These are phyloP conservation scores for Lentinula sp. DNA, from an alignment of 768 basidiomycete species.

Conservation along the genomic window DNA sequence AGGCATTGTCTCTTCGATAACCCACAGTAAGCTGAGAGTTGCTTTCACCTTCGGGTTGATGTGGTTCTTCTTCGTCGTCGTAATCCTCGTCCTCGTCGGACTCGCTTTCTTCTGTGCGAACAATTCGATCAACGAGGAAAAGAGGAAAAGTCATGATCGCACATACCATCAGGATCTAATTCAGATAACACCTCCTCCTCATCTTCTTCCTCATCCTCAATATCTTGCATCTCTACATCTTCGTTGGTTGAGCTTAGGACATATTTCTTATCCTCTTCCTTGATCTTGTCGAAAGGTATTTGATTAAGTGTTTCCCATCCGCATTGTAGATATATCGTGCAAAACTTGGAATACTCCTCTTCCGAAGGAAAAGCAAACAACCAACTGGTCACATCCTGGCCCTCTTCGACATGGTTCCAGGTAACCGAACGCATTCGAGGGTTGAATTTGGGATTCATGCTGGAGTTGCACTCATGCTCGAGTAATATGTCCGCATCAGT, in stretches of 20 bases:
- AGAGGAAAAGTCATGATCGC: background rate
- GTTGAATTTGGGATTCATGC: conserved; percentile 72
- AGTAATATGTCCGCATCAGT: conserved; percentile 42
- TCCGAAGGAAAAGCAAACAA: conserved; percentile 60
- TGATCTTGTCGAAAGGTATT: conserved; percentile 71
- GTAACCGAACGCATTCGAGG: conserved; percentile 66
- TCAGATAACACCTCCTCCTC: conserved; percentile 73
- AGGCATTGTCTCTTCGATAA: conserved; percentile 92
- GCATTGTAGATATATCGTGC: conserved; percentile 57
- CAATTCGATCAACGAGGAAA: background rate
- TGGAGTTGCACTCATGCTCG: conserved; percentile 54
- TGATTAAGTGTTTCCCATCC: conserved; percentile 80
- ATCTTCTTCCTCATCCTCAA: conserved; percentile 66
- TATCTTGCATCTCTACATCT: conserved; percentile 86
- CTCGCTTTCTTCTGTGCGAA: conserved; percentile 28
- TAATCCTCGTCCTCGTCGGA: conserved; percentile 29
- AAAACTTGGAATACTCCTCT: conserved; percentile 55
- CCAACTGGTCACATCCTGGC: conserved; percentile 67
- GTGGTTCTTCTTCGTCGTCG: conserved; percentile 32
- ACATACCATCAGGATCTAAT: conserved; percentile 56
- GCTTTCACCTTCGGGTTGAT: conserved; percentile 47
- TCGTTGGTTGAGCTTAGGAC: conserved; percentile 68
- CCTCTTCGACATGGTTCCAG: conserved; percentile 73
- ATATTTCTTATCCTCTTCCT: conserved; percentile 86
- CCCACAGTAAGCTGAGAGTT: conserved; percentile 92